phyloP scores from a whole-genome alignment of 2,329 filamentous ascomycete species.

The Stemphylium vesicarium region DNA sequence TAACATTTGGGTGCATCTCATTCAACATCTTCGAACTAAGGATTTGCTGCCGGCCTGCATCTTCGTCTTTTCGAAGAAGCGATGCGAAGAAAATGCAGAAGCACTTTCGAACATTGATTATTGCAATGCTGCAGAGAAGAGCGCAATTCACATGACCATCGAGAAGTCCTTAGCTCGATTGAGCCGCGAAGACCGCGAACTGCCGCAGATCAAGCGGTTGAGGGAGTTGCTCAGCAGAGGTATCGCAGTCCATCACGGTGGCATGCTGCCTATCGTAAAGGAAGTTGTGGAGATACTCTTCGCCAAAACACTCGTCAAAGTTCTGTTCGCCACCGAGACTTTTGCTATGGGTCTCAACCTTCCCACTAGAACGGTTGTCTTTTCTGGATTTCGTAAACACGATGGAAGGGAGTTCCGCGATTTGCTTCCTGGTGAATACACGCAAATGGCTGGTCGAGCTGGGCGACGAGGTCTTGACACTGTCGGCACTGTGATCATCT shows the following conservation, averaged over 20 bases:
- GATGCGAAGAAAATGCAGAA: constrained; percentile 96
- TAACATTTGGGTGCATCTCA: constrained; percentile 94
- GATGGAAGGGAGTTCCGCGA: constrained; percentile 93
- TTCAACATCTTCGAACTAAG: constrained; percentile 87
- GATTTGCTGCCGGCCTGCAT: constrained; percentile 91
- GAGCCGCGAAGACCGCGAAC: constrained; percentile 83
- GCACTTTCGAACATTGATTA: constrained; percentile 95
- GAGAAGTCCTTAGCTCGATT: constrained; percentile 91
- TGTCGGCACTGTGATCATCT: constrained; percentile 93
- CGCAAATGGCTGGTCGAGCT: constrained; percentile 96
- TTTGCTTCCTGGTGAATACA: constrained; percentile 92
- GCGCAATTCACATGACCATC: constrained; percentile 95
- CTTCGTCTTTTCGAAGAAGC: constrained; percentile 98
- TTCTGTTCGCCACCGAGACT: constrained; percentile 96
- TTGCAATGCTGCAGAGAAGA: constrained; percentile 91
- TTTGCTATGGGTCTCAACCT: constrained; percentile 98
- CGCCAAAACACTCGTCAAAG: constrained; percentile 91
- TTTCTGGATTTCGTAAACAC: constrained; percentile 95
- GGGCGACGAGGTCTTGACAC: constrained; percentile 91
- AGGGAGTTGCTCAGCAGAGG: constrained; percentile 85
- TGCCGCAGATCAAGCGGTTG: constrained; percentile 92
- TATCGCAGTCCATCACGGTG: constrained; percentile 95
- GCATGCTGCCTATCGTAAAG: constrained; percentile 93
- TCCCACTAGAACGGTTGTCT: constrained; percentile 94
- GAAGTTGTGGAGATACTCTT: constrained; percentile 97